phyloP scores from a whole-genome alignment of 257 asterid genomes.

The Solanum tacnaense region DNA sequence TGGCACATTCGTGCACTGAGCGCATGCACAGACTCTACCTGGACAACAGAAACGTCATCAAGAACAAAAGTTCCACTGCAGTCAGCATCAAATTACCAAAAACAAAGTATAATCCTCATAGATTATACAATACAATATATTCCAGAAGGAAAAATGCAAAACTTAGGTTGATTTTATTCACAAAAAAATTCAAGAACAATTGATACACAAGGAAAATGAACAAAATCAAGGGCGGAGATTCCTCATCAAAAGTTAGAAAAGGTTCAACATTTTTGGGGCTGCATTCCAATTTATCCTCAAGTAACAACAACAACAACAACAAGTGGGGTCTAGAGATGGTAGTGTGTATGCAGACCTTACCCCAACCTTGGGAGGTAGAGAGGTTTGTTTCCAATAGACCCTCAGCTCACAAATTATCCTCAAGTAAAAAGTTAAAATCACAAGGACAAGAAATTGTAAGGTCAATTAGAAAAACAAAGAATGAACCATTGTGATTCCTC shows the following conservation, averaged over 20 bases:
- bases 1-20: constrained; percentile 64
- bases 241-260: background rate
- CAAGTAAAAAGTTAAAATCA: background rate
- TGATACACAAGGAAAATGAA: background rate
- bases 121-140: background rate
- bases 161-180: background rate
- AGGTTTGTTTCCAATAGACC: background rate
- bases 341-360: background rate
- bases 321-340: background rate
- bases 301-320: background rate
- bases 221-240: background rate
- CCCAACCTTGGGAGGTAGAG: background rate
- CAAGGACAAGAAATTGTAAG: background rate
- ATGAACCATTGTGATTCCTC: background rate
- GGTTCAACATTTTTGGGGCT: background rate
- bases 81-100: constrained; percentile 2
- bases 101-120: background rate
- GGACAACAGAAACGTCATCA: background rate
- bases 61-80: constrained; percentile 1
- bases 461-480: background rate
- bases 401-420: background rate
- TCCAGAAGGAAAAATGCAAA: background rate
- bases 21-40: constrained; percentile 67
- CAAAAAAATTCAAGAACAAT: background rate
- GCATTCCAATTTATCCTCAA: background rate